Conservation (phyloP, 768 basidiomycete species). For the Rubroboletus satanas region DNA sequence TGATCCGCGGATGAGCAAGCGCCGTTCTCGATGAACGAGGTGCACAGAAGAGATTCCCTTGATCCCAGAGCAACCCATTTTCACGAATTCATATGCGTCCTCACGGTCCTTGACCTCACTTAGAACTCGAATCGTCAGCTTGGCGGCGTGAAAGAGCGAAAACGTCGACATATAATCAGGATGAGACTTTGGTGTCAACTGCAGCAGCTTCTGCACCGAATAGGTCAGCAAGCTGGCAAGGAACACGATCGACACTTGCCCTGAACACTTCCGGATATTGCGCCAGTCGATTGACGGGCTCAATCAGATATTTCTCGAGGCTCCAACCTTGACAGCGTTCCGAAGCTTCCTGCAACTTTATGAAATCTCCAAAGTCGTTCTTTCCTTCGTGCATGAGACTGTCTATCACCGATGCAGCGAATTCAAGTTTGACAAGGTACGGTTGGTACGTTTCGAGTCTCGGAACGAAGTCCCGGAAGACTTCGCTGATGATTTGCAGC, state of each 20-base stretch:
- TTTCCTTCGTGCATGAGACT: conserved; percentile 43
- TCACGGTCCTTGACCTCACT: conserved; percentile 83
- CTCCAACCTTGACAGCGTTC: conserved; percentile 58
- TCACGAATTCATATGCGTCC: conserved; percentile 78
- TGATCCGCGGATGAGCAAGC: conserved; percentile 65
- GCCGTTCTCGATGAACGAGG: conserved; percentile 69
- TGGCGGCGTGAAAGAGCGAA: conserved; percentile 60
- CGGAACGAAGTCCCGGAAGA: conserved; percentile 57
- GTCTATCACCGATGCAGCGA: conserved; percentile 52
- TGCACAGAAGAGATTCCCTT: conserved; percentile 50
- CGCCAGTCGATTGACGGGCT: conserved; percentile 70
- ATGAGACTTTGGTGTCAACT: conserved; percentile 66
- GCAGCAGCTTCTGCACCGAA: conserved; percentile 55
- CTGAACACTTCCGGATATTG: conserved; percentile 71
- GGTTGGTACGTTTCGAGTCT: conserved; percentile 82
- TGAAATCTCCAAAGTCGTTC: conserved; percentile 83
- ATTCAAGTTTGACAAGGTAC: conserved; percentile 71
- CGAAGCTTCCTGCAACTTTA: conserved; percentile 59
- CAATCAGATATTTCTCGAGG: conserved; percentile 63
- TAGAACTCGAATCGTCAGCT: conserved; percentile 70
- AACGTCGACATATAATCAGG: conserved; percentile 67
- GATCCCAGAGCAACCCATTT: conserved; percentile 55
- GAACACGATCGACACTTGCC: conserved; percentile 41
- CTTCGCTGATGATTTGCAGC: conserved; percentile 53
- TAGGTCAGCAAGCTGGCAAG: conserved; percentile 2